Conservation (phyloP, 176 grass and related monocot species). For the Pontederia paniculata region DNA sequence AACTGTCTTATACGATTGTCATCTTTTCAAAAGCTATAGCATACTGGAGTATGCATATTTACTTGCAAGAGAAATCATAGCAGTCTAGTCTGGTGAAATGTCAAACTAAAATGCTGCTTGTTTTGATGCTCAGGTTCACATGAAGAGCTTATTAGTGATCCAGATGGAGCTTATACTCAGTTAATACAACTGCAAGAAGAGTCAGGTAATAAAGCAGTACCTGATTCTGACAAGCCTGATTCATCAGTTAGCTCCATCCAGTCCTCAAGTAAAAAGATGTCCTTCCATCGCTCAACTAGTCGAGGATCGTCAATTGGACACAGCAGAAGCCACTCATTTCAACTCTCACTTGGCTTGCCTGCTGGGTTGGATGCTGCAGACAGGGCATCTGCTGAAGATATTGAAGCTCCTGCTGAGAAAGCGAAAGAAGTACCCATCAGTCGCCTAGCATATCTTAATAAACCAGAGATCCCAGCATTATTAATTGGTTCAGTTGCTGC, state of each 20-base stretch:
- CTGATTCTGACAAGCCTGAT: slow-evolving; percentile 30
- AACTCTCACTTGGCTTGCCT: slow-evolving; percentile 39
- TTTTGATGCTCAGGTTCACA: slow-evolving; percentile 44
- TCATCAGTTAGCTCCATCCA: slow-evolving; percentile 19
- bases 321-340: slow-evolving; percentile 67
- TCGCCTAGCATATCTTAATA: slow-evolving; percentile 68
- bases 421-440: slow-evolving; percentile 56
- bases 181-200: slow-evolving; percentile 71
- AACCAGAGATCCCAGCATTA: slow-evolving; percentile 55
- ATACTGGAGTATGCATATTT: no score
- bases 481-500: slow-evolving; percentile 63
- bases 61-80: no score
- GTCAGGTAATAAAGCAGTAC: slow-evolving; percentile 1
- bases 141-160: slow-evolving; percentile 62
- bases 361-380: slow-evolving; percentile 47
- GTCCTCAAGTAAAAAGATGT: slow-evolving; percentile 43
- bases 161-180: slow-evolving; percentile 68
- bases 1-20: no score
- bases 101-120: slow-evolving; percentile 4
- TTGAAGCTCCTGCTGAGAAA: slow-evolving; percentile 11
- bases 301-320: slow-evolving; percentile 48
- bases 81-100: no score
- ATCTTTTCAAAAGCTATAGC: no score
- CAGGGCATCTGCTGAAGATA: slow-evolving; percentile 20
- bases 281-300: slow-evolving; percentile 41